A percentile compares a stretch with the other conserved stretches of the same genome.
Evolutionary conservation across 1,284 basidiomycete genomes (phyloP).

Genomic region (Ustilago curta): DNA sequence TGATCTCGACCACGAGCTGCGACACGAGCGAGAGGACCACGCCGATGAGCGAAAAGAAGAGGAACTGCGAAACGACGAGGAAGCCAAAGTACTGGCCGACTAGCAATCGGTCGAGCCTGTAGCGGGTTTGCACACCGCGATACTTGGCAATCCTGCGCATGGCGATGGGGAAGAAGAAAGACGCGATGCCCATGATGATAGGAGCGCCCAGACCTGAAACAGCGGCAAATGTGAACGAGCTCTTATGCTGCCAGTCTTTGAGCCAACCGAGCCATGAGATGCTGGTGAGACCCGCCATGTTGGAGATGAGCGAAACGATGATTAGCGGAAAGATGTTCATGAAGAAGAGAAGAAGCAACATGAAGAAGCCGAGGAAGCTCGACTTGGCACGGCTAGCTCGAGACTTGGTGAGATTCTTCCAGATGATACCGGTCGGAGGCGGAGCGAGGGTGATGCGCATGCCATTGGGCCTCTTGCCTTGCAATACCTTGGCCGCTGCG

Average conservation of each 20-base stretch:
- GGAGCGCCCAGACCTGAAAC: constrained; percentile 64
- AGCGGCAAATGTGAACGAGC: constrained; percentile 58
- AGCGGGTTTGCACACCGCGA: constrained; percentile 62
- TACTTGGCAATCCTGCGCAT: constrained; percentile 68
- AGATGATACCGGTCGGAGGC: constrained; percentile 64
- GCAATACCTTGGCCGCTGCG: constrained; percentile 58
- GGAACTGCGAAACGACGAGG: constrained; percentile 65
- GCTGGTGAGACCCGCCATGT: constrained; percentile 58
- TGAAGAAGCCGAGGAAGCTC: constrained; percentile 55
- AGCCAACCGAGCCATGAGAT: constrained; percentile 54
- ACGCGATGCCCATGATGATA: constrained; percentile 58
- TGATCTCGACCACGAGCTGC: constrained; percentile 47
- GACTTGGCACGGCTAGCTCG: constrained; percentile 47
- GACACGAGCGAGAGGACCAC: constrained; percentile 60
- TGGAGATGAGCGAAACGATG: constrained; percentile 60
- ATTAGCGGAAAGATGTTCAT: constrained; percentile 65
- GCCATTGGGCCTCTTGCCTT: constrained; percentile 50
- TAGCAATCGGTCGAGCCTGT: constrained; percentile 57
- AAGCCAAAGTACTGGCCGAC: constrained; percentile 65
- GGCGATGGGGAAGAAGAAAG: constrained; percentile 61
- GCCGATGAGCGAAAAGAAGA: constrained; percentile 67
- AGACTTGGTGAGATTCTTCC: constrained; percentile 62
- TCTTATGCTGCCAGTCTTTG: constrained; percentile 47
- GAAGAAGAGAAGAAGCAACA: constrained; percentile 59
- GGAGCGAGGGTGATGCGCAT: constrained; percentile 60